These are phyloP conservation scores for Phalaenopsis equestris DNA, from an alignment of 106 monocot genomes.

Conservation along the genomic window DNA sequence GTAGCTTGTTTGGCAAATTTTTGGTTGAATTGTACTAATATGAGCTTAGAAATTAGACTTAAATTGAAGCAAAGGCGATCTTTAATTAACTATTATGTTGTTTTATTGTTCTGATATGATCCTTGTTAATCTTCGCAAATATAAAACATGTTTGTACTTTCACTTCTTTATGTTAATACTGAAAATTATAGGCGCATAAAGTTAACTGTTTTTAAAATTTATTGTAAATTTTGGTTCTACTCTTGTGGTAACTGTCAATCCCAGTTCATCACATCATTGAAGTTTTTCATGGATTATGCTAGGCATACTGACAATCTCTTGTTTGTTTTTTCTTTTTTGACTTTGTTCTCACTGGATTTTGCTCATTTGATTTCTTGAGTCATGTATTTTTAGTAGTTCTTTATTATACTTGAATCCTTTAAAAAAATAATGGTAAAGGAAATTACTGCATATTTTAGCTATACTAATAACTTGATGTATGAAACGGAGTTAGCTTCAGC, in stretches of 20 bases:
- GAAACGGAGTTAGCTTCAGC: neutral
- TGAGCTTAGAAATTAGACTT: neutral
- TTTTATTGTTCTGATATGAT: neutral
- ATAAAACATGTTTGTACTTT: neutral
- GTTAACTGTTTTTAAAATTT: neutral
- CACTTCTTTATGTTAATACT: neutral
- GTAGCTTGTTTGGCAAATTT: neutral
- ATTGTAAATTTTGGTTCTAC: no score
- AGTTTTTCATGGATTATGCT: no score
- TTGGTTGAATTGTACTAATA: neutral
- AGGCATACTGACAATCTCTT: no score
- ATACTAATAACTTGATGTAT: neutral
- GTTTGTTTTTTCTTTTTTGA: no score
- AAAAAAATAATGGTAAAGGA: no score
- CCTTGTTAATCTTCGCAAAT: neutral
- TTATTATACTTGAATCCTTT: no score
- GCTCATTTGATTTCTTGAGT: no score
- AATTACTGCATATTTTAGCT: no score
- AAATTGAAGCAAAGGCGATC: neutral
- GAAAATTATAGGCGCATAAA: neutral
- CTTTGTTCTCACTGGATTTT: no score
- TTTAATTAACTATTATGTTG: neutral
- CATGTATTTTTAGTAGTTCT: no score
- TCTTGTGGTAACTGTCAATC: no score
- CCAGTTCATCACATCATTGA: no score